Conservation (phyloP, 495 filamentous ascomycete genomes). For the Penicillium malachiteum region DNA sequence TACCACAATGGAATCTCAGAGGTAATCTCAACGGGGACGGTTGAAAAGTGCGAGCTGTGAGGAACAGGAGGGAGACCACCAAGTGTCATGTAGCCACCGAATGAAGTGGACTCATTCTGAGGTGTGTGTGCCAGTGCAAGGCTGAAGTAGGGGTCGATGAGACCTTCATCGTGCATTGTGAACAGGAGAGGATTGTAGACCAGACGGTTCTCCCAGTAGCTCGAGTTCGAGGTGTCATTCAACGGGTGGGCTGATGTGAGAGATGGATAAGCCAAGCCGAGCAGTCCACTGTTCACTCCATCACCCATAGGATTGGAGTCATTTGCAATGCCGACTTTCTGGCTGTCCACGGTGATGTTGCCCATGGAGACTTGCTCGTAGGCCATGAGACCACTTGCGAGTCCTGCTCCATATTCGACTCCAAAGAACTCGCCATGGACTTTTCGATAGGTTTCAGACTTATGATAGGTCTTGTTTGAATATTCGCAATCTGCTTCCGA, state of each 20-base stretch:
- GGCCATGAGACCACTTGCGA: constrained; percentile 56
- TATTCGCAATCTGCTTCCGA: constrained; percentile 40
- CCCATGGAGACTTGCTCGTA: constrained; percentile 56
- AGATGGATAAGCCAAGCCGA: constrained; percentile 61
- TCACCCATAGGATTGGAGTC: constrained; percentile 48
- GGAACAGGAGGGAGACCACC: constrained; percentile 26
- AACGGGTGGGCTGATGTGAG: constrained; percentile 35
- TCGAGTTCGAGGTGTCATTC: constrained; percentile 29
- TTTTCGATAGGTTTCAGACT: constrained; percentile 36
- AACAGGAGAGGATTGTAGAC: constrained; percentile 58
- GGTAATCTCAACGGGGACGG: constrained; percentile 25
- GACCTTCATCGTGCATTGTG: constrained; percentile 52
- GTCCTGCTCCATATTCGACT: constrained; percentile 58
- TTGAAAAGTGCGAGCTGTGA: constrained; percentile 13
- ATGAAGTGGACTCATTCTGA: constrained; percentile 11
- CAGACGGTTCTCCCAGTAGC: constrained; percentile 25
- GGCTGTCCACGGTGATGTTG: constrained; percentile 50
- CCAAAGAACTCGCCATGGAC: constrained; percentile 54
- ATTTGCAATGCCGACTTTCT: constrained; percentile 54
- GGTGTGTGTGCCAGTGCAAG: constrained; percentile 31
- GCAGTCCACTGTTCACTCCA: constrained; percentile 46
- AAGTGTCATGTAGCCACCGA: constrained; percentile 29
- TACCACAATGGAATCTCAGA: constrained; percentile 15
- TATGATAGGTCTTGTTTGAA: constrained; percentile 47
- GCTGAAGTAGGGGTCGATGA: constrained; percentile 56